Conservation (phyloP, 257 asterid species). For the Capsicum baccatum region DNA sequence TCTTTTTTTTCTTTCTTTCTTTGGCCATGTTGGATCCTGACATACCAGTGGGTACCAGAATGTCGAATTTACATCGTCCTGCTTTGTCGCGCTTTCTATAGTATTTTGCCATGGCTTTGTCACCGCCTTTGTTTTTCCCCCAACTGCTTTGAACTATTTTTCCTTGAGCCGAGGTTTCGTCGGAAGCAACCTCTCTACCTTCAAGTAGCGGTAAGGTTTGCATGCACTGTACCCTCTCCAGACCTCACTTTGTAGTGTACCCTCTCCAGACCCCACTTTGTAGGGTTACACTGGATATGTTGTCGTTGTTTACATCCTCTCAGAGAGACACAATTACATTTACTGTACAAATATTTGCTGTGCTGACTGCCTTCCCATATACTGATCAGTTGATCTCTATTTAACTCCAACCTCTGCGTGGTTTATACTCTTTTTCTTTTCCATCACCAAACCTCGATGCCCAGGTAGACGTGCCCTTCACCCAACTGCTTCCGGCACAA, state of each 20-base stretch:
- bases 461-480: neutral
- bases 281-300: neutral
- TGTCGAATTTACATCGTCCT: no score
- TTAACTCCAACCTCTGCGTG: neutral
- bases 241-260: neutral
- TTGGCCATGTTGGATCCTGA: no score
- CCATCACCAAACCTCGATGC: neutral
- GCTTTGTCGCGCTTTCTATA: no score
- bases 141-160: no score
- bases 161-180: neutral
- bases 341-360: neutral
- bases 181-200: neutral
- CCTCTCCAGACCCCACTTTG: neutral
- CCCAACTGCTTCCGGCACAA: neutral
- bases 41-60: no score
- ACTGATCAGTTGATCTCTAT: neutral
- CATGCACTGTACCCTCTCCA: neutral
- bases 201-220: neutral
- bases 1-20: no score
- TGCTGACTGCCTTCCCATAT: neutral
- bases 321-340: neutral
- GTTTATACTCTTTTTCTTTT: neutral
- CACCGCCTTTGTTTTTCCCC: no score
- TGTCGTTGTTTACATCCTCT: neutral
- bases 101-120: no score